A percentile compares a stretch with the other conserved stretches of the same genome.
phyloP scores from a whole-genome alignment of 2,329 filamentous ascomycete genomes.

The Stromatinia cepivora region DNA sequence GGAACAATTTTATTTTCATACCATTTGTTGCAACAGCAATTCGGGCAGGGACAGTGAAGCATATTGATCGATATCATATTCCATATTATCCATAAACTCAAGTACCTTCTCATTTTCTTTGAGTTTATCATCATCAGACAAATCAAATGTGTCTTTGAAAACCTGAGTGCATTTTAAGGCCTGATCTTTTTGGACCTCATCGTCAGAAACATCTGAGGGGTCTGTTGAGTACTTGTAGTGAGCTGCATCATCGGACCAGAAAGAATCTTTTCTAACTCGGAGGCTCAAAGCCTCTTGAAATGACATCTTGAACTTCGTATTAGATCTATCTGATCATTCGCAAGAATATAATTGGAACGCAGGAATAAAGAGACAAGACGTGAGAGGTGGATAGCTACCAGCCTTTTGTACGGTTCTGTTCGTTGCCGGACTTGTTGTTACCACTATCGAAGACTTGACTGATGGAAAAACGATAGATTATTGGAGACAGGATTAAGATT shows the following conservation, averaged over 20 bases:
- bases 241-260: not conserved
- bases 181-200: not conserved
- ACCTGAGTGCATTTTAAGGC: not conserved
- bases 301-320: not conserved
- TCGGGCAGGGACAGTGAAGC: not conserved
- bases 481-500: not conserved
- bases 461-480: not conserved
- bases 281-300: too few relatives aligned
- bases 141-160: not conserved
- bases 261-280: not conserved
- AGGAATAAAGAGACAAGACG: not conserved
- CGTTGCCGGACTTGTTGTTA: not conserved
- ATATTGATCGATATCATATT: not conserved
- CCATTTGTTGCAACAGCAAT: not conserved
- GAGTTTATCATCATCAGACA: not conserved
- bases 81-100: not conserved
- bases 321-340: accelerated
- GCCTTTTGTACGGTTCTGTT: not conserved
- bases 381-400: not conserved
- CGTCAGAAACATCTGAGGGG: not conserved
- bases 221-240: not conserved
- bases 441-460: not conserved
- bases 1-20: not conserved
- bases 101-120: not conserved
- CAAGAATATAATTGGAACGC: not conserved